A percentile compares a stretch with the other conserved stretches of the same genome.
These are phyloP conservation scores for Dictyostelium purpureum DNA, from an alignment of 78 protist species.

Conservation along the genomic window DNA sequence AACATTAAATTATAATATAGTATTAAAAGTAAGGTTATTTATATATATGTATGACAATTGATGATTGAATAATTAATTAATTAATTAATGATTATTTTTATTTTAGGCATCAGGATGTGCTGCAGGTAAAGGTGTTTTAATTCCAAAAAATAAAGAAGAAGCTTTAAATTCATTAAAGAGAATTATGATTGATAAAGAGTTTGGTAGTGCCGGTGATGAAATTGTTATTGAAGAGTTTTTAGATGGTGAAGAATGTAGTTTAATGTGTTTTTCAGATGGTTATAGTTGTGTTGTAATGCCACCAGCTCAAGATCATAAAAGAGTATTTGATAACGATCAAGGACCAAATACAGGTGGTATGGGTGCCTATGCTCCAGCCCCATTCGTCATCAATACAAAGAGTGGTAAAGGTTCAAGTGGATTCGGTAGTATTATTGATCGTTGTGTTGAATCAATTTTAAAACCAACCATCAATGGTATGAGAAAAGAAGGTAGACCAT, in stretches of 20 bases:
- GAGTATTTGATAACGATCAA: constrained; percentile 84
- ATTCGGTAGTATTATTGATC: constrained; percentile 52
- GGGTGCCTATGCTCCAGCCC: constrained; percentile 95
- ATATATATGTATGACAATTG: background rate
- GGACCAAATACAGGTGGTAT: constrained; percentile 91
- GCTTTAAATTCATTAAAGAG: constrained; percentile 51
- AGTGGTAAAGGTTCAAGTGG: background rate
- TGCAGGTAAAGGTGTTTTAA: constrained; percentile 94
- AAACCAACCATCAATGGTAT: constrained; percentile 90
- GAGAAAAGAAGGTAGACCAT: constrained; percentile 87
- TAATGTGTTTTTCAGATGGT: constrained; percentile 90
- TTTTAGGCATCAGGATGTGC: constrained; percentile 90
- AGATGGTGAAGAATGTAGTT: constrained; percentile 86
- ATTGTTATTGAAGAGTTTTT: constrained; percentile 89
- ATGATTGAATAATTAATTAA: background rate
- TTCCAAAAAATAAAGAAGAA: constrained; percentile 80
- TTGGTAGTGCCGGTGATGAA: constrained; percentile 76
- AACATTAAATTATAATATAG: constrained; percentile 16
- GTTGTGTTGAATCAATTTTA: constrained; percentile 66
- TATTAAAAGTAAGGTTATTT: constrained; percentile 19
- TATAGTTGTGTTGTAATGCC: constrained; percentile 50
- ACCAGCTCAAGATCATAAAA: constrained; percentile 92
- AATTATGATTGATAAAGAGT: constrained; percentile 78
- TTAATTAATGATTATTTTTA: background rate
- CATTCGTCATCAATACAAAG: constrained; percentile 47